Evolutionary conservation across 495 filamentous ascomycete species (phyloP).

Genomic region (Penicillium flavigenum): DNA sequence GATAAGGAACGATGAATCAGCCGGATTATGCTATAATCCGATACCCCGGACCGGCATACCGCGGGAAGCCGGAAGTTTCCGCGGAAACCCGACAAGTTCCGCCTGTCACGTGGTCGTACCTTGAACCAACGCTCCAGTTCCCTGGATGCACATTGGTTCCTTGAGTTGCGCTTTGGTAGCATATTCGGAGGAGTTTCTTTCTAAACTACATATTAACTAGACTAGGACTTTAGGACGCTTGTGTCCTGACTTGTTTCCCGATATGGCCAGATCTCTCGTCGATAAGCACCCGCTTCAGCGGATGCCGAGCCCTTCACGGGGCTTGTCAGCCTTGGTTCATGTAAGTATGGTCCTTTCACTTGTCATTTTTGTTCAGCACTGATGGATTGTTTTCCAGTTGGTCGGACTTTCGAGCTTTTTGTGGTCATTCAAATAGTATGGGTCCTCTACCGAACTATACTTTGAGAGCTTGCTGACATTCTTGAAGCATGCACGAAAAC

Average conservation of each 20-base stretch:
- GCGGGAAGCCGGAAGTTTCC: constrained; percentile 25
- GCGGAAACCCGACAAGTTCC: constrained; percentile 4
- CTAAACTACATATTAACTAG: not conserved
- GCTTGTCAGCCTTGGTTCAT: constrained; percentile 69
- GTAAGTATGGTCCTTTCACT: constrained; percentile 33
- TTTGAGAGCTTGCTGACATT: constrained; percentile 13
- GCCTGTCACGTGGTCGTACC: constrained; percentile 10
- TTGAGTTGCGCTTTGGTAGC: constrained; percentile 1
- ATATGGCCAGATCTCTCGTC: constrained; percentile 22
- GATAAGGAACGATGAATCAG: constrained; percentile 25
- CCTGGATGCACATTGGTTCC: not conserved
- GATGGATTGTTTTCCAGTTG: constrained; percentile 29
- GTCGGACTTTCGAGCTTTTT: constrained; percentile 67
- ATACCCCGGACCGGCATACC: constrained; percentile 20
- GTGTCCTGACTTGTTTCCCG: constrained; percentile 10
- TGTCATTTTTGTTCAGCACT: not conserved
- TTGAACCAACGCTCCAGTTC: not conserved
- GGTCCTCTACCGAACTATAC: not conserved
- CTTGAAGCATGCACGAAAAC: constrained; percentile 45
- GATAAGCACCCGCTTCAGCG: constrained; percentile 69
- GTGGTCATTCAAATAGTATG: constrained; percentile 65
- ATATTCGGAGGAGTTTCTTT: not conserved
- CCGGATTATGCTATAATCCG: constrained; percentile 16
- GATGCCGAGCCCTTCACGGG: constrained; percentile 65
- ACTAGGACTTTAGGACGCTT: not conserved